Evolutionary conservation across 2,329 filamentous ascomycete genomes (phyloP).

Genomic region (Coleophoma cylindrospora): DNA sequence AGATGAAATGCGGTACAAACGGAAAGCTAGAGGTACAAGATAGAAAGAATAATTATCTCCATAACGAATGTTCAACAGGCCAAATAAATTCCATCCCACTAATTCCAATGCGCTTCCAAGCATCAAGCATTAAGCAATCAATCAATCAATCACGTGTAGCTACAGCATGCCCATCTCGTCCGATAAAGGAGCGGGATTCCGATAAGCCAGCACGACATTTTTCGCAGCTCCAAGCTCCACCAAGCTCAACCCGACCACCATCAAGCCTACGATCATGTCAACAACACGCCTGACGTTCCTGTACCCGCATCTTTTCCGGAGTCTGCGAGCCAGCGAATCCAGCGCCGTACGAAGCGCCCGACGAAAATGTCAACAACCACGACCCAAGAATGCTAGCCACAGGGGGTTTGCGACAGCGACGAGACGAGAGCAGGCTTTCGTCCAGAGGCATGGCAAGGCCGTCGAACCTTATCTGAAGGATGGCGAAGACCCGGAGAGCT

Average conservation of each 20-base stretch:
- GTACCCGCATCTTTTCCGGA: slow-evolving; percentile 62
- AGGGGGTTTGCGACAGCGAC: slow-evolving; percentile 32
- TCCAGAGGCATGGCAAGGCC: slow-evolving; percentile 54
- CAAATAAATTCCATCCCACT: no score
- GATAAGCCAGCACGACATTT: neutral
- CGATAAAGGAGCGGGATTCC: neutral
- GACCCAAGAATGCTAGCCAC: slow-evolving; percentile 8
- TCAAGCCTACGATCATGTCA: slow-evolving; percentile 42
- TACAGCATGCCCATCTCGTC: neutral
- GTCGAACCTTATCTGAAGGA: slow-evolving; percentile 44
- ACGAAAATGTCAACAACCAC: slow-evolving; percentile 14
- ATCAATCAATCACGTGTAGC: neutral
- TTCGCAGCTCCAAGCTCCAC: neutral
- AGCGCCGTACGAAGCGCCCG: slow-evolving; percentile 27
- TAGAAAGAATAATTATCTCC: no score
- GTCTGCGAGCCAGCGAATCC: slow-evolving; percentile 40
- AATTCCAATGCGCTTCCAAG: no score
- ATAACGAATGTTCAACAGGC: no score
- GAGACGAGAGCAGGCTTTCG: slow-evolving; percentile 37
- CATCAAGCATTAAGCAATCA: neutral
- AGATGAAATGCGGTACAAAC: no score
- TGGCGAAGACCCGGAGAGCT: slow-evolving; percentile 21
- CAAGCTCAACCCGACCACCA: slow-evolving; percentile 1
- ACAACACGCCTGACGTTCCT: slow-evolving; percentile 60
- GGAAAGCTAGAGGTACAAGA: no score